phyloP scores from a whole-genome alignment of 1,284 basidiomycete genomes.

The Trametes pubescens region DNA sequence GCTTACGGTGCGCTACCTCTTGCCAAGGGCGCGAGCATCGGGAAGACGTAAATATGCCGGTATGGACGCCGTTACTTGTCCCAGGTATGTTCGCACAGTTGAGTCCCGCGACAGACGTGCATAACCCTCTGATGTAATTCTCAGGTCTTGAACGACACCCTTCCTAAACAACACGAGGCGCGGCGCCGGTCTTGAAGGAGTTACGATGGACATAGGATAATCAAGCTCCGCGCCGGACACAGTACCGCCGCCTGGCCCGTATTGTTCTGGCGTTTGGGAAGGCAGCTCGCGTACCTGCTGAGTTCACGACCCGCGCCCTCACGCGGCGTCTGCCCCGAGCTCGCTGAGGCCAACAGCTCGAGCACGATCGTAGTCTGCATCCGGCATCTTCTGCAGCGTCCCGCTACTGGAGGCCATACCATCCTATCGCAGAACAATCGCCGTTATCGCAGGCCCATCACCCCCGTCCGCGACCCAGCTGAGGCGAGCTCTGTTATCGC shows the following conservation, averaged over 20 bases:
- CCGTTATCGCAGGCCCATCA: conserved; percentile 30
- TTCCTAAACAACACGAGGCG: conserved; percentile 10
- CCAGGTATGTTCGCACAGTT: background rate
- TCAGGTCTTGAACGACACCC: background rate
- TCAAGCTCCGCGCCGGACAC: conserved; percentile 21
- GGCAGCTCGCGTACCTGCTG: conserved; percentile 29
- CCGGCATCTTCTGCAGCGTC: conserved; percentile 25
- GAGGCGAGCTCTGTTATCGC: conserved; percentile 32
- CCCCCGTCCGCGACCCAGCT: conserved; percentile 6
- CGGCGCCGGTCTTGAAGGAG: background rate
- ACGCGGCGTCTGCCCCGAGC: background rate
- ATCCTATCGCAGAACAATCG: conserved; percentile 31
- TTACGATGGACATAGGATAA: conserved; percentile 12
- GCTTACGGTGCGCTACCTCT: background rate
- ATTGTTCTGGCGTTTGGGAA: conserved; percentile 26
- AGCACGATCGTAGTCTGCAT: conserved; percentile 17
- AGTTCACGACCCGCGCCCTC: conserved; percentile 16
- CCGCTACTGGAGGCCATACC: conserved; percentile 13
- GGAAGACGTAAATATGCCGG: conserved; percentile 11
- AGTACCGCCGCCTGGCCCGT: conserved; percentile 14
- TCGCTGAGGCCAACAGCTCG: background rate
- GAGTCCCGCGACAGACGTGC: background rate
- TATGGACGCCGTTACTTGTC: conserved; percentile 6
- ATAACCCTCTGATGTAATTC: background rate
- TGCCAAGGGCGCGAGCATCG: conserved; percentile 3